phyloP scores from a whole-genome alignment of 2,329 filamentous ascomycete species.

The Penicillium sp. region DNA sequence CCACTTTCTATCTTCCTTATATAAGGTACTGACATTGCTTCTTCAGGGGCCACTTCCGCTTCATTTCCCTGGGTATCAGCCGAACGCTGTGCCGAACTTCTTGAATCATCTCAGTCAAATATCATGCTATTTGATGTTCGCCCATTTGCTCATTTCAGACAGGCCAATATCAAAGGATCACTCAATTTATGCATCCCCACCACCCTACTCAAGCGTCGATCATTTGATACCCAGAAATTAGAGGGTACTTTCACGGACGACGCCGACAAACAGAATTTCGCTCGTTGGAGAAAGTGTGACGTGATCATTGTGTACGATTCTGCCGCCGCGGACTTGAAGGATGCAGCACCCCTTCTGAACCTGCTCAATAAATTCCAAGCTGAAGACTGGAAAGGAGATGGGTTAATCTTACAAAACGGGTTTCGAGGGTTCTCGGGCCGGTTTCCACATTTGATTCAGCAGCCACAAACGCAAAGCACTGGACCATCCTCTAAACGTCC shows the following conservation, averaged over 20 bases:
- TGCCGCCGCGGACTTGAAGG: slow-evolving; percentile 71
- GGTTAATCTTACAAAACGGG: slow-evolving; percentile 76
- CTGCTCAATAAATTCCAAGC: slow-evolving; percentile 89
- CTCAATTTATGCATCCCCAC: slow-evolving; percentile 94
- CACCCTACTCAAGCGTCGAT: slow-evolving; percentile 83
- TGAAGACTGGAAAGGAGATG: slow-evolving; percentile 74
- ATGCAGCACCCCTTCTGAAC: slow-evolving; percentile 76
- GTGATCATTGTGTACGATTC: slow-evolving; percentile 87
- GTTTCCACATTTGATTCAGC: slow-evolving; percentile 54
- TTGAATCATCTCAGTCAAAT: slow-evolving; percentile 52
- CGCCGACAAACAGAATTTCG: slow-evolving; percentile 68
- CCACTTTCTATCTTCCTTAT: not conserved
- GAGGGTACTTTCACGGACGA: slow-evolving; percentile 79
- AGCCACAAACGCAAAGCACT: slow-evolving; percentile 28
- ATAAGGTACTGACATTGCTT: slow-evolving; percentile 7
- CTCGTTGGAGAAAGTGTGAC: slow-evolving; percentile 69
- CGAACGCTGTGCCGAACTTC: slow-evolving; percentile 55
- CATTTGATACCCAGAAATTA: slow-evolving; percentile 84
- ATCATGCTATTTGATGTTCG: slow-evolving; percentile 80
- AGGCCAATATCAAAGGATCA: slow-evolving; percentile 72
- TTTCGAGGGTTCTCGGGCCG: slow-evolving; percentile 70
- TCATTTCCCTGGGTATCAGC: slow-evolving; percentile 47
- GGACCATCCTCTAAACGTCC: slow-evolving; percentile 44
- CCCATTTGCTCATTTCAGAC: slow-evolving; percentile 76
- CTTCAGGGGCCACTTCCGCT: slow-evolving; percentile 1